A percentile compares a stretch with the other conserved stretches of the same genome.
Evolutionary conservation across 805 yeast genomes (phyloP).

Genomic region (Ogataea chonburiensis): DNA sequence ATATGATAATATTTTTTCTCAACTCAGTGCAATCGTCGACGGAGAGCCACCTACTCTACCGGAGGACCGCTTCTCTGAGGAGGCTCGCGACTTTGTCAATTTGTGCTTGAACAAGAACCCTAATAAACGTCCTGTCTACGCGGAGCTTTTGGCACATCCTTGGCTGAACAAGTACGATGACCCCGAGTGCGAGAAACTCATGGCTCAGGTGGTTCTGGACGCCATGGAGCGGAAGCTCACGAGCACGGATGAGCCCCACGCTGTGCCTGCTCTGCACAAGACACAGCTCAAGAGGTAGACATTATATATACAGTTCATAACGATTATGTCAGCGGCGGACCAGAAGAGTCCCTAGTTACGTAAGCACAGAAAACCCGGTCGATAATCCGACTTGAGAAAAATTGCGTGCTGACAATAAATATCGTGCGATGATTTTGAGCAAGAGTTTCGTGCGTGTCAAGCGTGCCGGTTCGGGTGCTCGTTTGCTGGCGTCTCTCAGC

Average conservation of each 20-base stretch:
- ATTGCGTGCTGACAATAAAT: not conserved
- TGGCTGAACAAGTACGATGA: constrained; percentile 66
- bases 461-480: not conserved
- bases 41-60: constrained; percentile 88
- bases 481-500: constrained; percentile 6
- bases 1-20: constrained; percentile 84
- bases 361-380: constrained; percentile 1
- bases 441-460: not conserved
- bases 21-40: constrained; percentile 93
- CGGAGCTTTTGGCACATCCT: constrained; percentile 71
- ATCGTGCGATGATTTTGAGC: constrained; percentile 1
- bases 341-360: constrained; percentile 6
- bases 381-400: constrained; percentile 3
- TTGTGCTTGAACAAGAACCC: constrained; percentile 81
- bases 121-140: constrained; percentile 75
- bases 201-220: constrained; percentile 35
- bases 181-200: constrained; percentile 29
- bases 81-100: constrained; percentile 79
- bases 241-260: constrained; percentile 17
- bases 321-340: constrained; percentile 10
- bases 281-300: constrained; percentile 16
- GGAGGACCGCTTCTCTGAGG: constrained; percentile 56
- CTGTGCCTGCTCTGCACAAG: constrained; percentile 27
- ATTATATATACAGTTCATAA: constrained; percentile 2
- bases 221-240: constrained; percentile 32